phyloP scores from a whole-genome alignment of 1,139 yeast species.

The Taphrina sp. region DNA sequence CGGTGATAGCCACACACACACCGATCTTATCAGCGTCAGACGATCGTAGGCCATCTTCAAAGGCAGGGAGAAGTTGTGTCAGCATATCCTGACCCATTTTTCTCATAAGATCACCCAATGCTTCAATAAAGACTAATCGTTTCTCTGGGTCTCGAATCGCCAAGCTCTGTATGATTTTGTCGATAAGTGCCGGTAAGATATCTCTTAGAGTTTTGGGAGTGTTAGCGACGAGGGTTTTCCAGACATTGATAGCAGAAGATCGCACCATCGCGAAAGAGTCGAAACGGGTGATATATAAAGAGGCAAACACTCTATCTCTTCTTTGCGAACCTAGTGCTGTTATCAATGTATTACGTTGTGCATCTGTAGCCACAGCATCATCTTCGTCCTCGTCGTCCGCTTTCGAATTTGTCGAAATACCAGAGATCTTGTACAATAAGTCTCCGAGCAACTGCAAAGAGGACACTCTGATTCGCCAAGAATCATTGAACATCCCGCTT shows the following conservation, averaged over 20 bases:
- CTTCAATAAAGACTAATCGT: conserved; percentile 85
- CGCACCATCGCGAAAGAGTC: conserved; percentile 87
- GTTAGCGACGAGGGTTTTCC: conserved; percentile 95
- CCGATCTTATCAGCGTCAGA: conserved; percentile 90
- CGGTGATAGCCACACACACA: conserved; percentile 88
- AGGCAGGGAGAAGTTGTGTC: conserved; percentile 77
- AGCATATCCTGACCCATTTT: conserved; percentile 91
- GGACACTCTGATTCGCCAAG: conserved; percentile 84
- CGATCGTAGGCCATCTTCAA: conserved; percentile 63
- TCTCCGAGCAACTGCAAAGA: conserved; percentile 98
- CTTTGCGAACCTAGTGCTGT: conserved; percentile 84
- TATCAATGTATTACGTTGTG: conserved; percentile 54
- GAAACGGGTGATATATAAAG: conserved; percentile 87
- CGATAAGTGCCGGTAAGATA: conserved; percentile 78
- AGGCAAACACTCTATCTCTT: conserved; percentile 79
- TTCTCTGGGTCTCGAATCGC: conserved; percentile 77
- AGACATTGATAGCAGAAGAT: conserved; percentile 86
- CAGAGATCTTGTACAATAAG: conserved; percentile 87
- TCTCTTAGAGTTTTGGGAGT: conserved; percentile 96
- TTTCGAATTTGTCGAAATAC: conserved; percentile 50
- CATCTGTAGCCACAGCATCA: conserved; percentile 57
- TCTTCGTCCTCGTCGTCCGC: conserved; percentile 46
- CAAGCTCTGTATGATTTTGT: conserved; percentile 73
- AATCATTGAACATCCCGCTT: conserved; percentile 76
- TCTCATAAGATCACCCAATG: conserved; percentile 92